Conservation (phyloP, 177 flowering plant genomes). For the Tripterygium wilfordii region DNA sequence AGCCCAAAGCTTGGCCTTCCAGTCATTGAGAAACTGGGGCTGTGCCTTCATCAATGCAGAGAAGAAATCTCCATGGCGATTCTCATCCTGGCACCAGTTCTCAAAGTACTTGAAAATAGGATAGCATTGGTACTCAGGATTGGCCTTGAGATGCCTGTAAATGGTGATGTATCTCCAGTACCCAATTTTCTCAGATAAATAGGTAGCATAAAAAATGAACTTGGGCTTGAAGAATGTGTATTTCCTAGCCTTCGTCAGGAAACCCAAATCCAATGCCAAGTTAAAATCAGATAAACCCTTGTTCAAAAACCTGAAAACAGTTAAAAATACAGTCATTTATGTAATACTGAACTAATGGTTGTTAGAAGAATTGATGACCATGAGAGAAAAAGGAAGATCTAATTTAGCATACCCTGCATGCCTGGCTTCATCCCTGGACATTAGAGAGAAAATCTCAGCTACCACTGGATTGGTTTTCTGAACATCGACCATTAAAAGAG, state of each 20-base stretch:
- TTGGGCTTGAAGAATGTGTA: constrained; percentile 99
- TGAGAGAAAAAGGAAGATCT: neutral
- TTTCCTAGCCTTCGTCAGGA: constrained; percentile 95
- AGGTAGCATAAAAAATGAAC: constrained; percentile 96
- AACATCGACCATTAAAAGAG: constrained; percentile 2
- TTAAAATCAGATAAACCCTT: constrained; percentile 98
- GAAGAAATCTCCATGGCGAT: constrained; percentile 98
- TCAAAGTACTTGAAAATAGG: constrained; percentile 98
- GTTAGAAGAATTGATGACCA: neutral
- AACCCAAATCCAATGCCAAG: constrained; percentile 91
- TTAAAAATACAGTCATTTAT: neutral
- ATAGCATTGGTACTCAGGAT: constrained; percentile 84
- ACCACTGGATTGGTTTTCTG: constrained; percentile 99
- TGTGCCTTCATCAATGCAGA: constrained; percentile 97
- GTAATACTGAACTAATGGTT: neutral
- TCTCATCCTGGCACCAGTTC: constrained; percentile 99
- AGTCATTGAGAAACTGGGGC: constrained; percentile 95
- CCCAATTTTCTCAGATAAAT: constrained; percentile 94
- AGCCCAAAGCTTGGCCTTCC: constrained; percentile 96
- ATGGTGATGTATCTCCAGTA: constrained; percentile 98
- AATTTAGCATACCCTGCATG: constrained; percentile 90
- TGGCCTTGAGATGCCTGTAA: constrained; percentile 84
- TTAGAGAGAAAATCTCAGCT: constrained; percentile 98
- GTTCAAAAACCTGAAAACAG: constrained; percentile 76
- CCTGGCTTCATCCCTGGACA: constrained; percentile 99